These are phyloP conservation scores for Thalassiosira mediterranea DNA, from an alignment of 352 stramenopile genomes.

Conservation along the genomic window DNA sequence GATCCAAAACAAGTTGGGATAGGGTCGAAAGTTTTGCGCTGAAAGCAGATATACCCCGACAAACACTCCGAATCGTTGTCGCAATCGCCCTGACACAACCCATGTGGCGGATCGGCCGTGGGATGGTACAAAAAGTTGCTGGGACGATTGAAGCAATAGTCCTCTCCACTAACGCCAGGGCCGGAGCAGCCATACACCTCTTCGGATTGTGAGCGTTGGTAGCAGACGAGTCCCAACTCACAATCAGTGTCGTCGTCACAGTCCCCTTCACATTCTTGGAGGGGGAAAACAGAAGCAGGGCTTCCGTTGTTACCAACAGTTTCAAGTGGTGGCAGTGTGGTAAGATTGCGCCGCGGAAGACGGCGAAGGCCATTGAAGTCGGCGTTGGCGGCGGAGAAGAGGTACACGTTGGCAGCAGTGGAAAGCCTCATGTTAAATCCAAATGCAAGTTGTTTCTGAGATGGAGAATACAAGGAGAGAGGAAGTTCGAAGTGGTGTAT, in stretches of 20 bases:
- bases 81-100: background rate
- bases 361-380: too few relatives aligned
- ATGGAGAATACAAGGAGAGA: too few relatives aligned
- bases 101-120: too few relatives aligned
- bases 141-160: background rate
- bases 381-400: too few relatives aligned
- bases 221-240: constrained; percentile 1
- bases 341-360: too few relatives aligned
- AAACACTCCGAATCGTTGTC: background rate
- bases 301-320: too few relatives aligned
- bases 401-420: too few relatives aligned
- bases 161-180: background rate
- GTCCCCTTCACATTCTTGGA: constrained; percentile 53
- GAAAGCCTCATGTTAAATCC: too few relatives aligned
- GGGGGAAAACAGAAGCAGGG: background rate
- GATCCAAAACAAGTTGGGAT: background rate
- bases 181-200: background rate
- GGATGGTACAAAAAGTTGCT: background rate
- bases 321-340: too few relatives aligned
- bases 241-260: constrained; percentile 65
- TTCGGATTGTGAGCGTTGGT: background rate
- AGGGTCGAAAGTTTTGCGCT: background rate
- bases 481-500: too few relatives aligned
- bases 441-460: too few relatives aligned
- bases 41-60: background rate